Percentiles rank a stretch among this genome's conserved stretches.
Conservation (phyloP, 441 rosid species). For the Brassica balearica region DNA sequence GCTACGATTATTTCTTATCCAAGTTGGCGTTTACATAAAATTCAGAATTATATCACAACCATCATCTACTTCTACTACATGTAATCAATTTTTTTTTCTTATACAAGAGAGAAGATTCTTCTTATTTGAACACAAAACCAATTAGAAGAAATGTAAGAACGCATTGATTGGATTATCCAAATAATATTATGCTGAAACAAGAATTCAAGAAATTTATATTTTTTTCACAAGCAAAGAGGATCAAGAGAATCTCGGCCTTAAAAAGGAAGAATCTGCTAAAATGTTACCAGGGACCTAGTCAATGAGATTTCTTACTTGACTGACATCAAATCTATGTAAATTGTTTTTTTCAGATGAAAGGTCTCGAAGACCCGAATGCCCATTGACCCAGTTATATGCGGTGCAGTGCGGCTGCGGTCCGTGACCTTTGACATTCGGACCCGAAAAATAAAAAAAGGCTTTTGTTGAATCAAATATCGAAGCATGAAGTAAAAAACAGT, state of each 20-base stretch:
- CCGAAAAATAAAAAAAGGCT: not conserved
- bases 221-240: too few species aligned
- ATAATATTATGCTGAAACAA: not conserved
- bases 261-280: not conserved
- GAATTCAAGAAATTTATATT: not conserved
- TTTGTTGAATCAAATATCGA: not conserved
- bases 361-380: too few species aligned
- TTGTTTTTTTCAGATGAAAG: not conserved
- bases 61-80: not conserved
- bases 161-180: too few species aligned
- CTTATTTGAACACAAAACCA: not conserved
- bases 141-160: too few species aligned
- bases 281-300: not conserved
- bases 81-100: not conserved
- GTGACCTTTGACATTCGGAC: too few species aligned
- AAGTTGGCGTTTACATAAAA: not conserved
- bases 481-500: not conserved
- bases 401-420: too few species aligned
- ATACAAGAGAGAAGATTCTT: not conserved
- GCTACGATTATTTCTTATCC: not conserved
- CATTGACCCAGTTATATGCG: too few species aligned
- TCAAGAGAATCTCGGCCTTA: too few species aligned
- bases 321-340: not conserved
- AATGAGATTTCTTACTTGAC: not conserved
- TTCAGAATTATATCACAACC: not conserved